Percentiles rank a stretch among this genome's conserved stretches.
These are phyloP conservation scores for Aureobasidium mangrovei DNA, from an alignment of 2,329 filamentous ascomycete species.

Conservation along the genomic window DNA sequence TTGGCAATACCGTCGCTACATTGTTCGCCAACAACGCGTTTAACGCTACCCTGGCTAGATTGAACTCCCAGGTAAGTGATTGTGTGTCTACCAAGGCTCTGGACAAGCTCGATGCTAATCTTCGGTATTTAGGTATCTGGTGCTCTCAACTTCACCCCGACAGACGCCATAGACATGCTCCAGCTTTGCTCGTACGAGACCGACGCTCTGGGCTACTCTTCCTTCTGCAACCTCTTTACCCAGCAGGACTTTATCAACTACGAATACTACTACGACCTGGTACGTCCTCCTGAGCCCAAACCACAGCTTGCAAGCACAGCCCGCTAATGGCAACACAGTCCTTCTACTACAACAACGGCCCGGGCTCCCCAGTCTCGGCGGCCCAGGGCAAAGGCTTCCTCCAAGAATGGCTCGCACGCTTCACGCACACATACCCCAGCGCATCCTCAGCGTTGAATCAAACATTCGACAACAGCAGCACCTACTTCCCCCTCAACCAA, in stretches of 20 bases:
- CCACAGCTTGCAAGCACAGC: neutral
- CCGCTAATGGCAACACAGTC: neutral
- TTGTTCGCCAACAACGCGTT: slow-evolving; percentile 9
- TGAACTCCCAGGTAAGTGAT: neutral
- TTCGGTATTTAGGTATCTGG: neutral
- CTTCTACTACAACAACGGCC: slow-evolving; percentile 13
- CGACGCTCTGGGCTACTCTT: slow-evolving; percentile 10
- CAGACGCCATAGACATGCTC: slow-evolving; percentile 1
- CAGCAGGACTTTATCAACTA: slow-evolving; percentile 12
- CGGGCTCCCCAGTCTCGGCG: slow-evolving; percentile 5
- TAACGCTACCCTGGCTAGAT: slow-evolving; percentile 7
- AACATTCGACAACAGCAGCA: slow-evolving; percentile 1
- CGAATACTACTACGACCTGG: slow-evolving; percentile 13
- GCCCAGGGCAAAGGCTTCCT: slow-evolving; percentile 10
- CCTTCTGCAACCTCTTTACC: slow-evolving; percentile 7
- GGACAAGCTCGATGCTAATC: neutral
- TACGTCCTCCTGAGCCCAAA: neutral
- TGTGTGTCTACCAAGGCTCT: neutral
- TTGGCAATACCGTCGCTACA: slow-evolving; percentile 1
- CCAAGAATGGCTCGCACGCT: slow-evolving; percentile 9
- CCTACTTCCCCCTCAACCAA: slow-evolving; percentile 11
- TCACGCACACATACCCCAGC: slow-evolving; percentile 10
- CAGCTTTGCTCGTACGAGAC: slow-evolving; percentile 11
- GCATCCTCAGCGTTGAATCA: slow-evolving; percentile 3
- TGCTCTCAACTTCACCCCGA: slow-evolving; percentile 5